Evolutionary conservation across 257 asterid species (phyloP), one percentile per base, ranked within the genome.

Genomic region (Eucommia ulmoides): DNA sequence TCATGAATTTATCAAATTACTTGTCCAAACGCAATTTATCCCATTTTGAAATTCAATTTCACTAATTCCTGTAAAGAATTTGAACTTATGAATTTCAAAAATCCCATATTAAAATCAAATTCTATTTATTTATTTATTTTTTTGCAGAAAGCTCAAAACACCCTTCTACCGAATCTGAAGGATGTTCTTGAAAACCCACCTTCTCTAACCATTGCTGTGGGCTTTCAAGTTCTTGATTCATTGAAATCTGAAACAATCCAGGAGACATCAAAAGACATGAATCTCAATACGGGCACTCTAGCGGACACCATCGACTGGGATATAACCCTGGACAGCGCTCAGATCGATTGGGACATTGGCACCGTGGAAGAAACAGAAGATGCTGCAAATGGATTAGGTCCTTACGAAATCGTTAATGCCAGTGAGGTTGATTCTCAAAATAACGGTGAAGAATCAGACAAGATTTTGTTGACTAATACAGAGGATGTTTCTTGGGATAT

Each of bases 401-500:
- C 83, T 54, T 56, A 81, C 53, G 87, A 83, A 74, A 82, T 81
- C 21, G 58, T 89, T 57, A 83, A 87, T 75, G 96, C 88, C 53
- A 80, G 86, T 62, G 93, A 89, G 68, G 56, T 68, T 55, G 62
- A 66, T 65, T 63, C 89, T 56, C 72, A 80, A 57, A 66, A 47
- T 53, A 55, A 66, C 52, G 68, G 58, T 53, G 50, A 22, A 6
- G 65, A 49, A 58, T 49, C 64, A 64, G 67, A 54, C 33, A 67
- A 73, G 69, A 61, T 51, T 26, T 14, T 68, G n/a, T n/a, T n/a
- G 22, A 60, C 60, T 35, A 48, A 68, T 38, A 21, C 18, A 16
- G 88, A 67, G 56, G 75, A 56, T 35, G 80, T 77, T 60, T 74
- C 81, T 51, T 85, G 98, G 98, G 89, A 89, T 77, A 60, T 80